Percentiles rank a stretch among this genome's conserved stretches.
Conservation (phyloP, 345 rosid species). For the Eucalyptus sp. region DNA sequence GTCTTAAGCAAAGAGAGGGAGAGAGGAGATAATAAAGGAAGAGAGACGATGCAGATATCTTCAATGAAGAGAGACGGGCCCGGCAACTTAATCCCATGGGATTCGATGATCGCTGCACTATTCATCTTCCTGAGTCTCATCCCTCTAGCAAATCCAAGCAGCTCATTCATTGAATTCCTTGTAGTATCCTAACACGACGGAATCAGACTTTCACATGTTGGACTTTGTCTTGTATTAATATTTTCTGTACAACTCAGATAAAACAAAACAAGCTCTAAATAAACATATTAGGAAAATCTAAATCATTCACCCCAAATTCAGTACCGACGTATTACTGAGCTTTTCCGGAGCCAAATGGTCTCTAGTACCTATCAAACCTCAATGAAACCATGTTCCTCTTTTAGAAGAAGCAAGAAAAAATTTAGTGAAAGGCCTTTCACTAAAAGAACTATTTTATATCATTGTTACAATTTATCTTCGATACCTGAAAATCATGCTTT, state of each 20-base stretch:
- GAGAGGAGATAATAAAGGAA: too few species aligned
- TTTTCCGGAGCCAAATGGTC: background rate
- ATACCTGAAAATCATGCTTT: background rate
- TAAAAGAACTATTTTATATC: background rate
- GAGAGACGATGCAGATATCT: too few species aligned
- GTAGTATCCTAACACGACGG: background rate
- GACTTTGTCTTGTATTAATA: background rate
- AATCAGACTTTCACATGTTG: background rate
- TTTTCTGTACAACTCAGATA: too few species aligned
- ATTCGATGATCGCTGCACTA: background rate
- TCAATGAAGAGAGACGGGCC: too few species aligned
- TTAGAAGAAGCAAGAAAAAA: background rate
- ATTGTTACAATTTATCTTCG: background rate
- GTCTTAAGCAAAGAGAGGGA: too few species aligned
- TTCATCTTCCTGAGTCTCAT: background rate
- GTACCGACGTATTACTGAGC: background rate
- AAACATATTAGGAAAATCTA: background rate
- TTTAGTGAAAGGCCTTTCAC: background rate
- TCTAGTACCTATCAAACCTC: background rate
- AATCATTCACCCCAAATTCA: background rate
- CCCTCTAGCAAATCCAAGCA: background rate
- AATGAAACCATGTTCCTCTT: background rate
- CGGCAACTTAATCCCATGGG: background rate
- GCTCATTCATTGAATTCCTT: background rate
- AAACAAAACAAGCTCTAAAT: too few species aligned